Conservation (phyloP, 1,139 yeast species). For the Yamadazyma atmosphaerica region DNA sequence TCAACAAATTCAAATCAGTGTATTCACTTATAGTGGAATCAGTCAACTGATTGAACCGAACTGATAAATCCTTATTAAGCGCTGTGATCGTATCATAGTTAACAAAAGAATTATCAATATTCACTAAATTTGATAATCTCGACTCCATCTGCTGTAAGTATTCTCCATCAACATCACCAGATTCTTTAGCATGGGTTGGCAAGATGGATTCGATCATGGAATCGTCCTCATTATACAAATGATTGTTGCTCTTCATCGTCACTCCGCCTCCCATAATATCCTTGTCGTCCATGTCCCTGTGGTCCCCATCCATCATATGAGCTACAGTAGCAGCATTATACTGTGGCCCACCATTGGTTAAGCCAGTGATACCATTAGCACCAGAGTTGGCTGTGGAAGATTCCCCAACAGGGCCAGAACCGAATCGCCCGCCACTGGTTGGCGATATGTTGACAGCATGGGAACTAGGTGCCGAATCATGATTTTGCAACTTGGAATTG, state of each 20-base stretch:
- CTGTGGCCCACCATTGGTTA: no score
- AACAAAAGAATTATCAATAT: constrained; percentile 23
- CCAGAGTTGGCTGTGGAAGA: not conserved
- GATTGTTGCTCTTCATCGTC: no score
- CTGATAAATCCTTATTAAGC: constrained; percentile 25
- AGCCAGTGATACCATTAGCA: not conserved
- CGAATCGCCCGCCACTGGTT: not conserved
- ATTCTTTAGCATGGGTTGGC: constrained; percentile 3
- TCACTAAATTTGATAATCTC: constrained; percentile 25
- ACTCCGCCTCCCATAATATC: no score
- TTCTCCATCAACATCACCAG: constrained; percentile 4
- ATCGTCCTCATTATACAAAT: no score
- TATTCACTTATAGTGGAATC: constrained; percentile 28
- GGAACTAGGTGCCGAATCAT: no score
- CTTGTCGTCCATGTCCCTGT: no score
- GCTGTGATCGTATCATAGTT: constrained; percentile 18
- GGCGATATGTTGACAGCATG: no score
- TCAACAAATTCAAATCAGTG: constrained; percentile 41
- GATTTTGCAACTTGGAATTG: not conserved
- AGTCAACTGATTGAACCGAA: constrained; percentile 1
- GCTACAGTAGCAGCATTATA: no score
- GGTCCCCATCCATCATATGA: no score
- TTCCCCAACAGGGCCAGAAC: not conserved
- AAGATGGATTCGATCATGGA: constrained; percentile 6
- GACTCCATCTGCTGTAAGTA: constrained; percentile 23